Evolutionary conservation across 805 yeast species (phyloP), one percentile per base, ranked within the genome.

Genomic region (Vanderwaltozyma polyspora): DNA sequence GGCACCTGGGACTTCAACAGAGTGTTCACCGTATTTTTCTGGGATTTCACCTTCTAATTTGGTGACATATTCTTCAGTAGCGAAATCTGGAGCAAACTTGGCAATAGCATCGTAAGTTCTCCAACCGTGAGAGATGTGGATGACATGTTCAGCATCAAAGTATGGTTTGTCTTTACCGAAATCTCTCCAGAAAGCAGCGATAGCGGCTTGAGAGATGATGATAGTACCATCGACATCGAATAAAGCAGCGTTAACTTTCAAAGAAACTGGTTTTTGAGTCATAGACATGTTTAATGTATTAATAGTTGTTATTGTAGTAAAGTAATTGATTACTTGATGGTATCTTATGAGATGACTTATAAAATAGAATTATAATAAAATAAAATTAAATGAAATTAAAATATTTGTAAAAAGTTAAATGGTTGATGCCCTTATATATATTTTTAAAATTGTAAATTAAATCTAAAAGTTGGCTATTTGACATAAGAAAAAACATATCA

Each of bases 171-270:
- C 67, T 49, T 67, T 66, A 44, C 81, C 83, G 49, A 80, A 70
- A 40, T 74, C 78, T 49, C 71, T 72, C 94, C 94, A 84, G 64
- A 82, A 74, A 46, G 75, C 80, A 50, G 81, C 85, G 43, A 84
- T 80, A 38, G 91, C 84, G 32, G 74, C 76, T 39, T 89, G 83
- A 25, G 94, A 80, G 56, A 79, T 75, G 52, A 84, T 84, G 48
- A 84, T 65, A 17, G 94, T 84, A 32, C 94, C 94, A 54, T 84
- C 94, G 33, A 86, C 75, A 61, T 84, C 94, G 58, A 84, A 82
- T 40, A 81, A 70, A 42, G 70, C 63, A 27, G 73, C 73, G 46
- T 66, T 57, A 31, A 67, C 61, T 33, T 52, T 54, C 22, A 63
- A 46, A 36, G 59, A 46, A 29, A 58, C 37, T 25, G 62, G 59